phyloP scores from a whole-genome alignment of 495 filamentous ascomycete species.

The Lasiosphaeria ovina region DNA sequence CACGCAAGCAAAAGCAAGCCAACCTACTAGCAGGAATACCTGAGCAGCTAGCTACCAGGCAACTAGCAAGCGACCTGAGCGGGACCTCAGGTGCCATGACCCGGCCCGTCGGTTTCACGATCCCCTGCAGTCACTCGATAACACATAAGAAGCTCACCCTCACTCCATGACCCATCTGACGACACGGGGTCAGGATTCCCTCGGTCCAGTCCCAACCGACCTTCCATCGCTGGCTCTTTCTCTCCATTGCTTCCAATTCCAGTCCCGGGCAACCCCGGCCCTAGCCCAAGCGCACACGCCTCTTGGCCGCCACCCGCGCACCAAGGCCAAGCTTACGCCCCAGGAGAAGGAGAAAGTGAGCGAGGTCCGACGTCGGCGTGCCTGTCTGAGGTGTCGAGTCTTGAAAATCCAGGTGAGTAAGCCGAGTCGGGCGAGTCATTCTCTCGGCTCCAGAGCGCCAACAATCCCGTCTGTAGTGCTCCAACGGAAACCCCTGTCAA shows the following conservation, averaged over 20 bases:
- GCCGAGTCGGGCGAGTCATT: not conserved
- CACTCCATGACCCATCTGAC: not conserved
- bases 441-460: not conserved
- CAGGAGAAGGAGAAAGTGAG: constrained; percentile 62
- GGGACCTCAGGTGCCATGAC: not conserved
- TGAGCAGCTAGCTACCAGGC: too few relatives aligned
- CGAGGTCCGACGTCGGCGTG: constrained; percentile 65
- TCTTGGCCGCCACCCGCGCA: constrained; percentile 1
- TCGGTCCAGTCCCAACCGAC: not conserved
- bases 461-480: constrained; percentile 22
- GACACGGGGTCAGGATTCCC: not conserved
- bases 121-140: not conserved
- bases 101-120: constrained; percentile 10
- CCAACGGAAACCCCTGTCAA: constrained; percentile 25
- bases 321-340: constrained; percentile 57
- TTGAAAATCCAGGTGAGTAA: constrained; percentile 53
- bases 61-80: not conserved
- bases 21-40: too few relatives aligned
- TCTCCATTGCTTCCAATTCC: constrained; percentile 21
- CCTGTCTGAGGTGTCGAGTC: constrained; percentile 71
- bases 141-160: constrained; percentile 1
- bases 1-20: too few relatives aligned
- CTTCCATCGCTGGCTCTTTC: constrained; percentile 19
- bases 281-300: not conserved
- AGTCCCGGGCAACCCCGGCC: too few relatives aligned